Percentiles rank a stretch among this genome's conserved stretches.
These are phyloP conservation scores for Gentiana dahurica DNA, from an alignment of 257 asterid species.

Conservation along the genomic window DNA sequence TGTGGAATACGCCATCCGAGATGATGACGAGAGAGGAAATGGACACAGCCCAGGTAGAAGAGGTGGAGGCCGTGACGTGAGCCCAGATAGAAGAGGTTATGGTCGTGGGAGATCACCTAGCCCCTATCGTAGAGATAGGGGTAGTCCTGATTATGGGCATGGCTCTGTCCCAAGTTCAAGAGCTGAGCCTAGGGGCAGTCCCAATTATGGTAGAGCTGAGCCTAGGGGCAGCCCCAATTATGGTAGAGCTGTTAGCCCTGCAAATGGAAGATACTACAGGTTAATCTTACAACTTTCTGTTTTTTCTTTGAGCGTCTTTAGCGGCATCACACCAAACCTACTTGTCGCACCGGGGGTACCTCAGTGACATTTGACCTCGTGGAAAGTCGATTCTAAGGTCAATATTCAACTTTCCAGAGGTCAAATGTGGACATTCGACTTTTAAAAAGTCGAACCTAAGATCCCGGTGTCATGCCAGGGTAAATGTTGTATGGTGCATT, in stretches of 20 bases:
- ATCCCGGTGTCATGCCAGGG: conserved; percentile 20
- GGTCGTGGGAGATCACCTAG: conserved; percentile 49
- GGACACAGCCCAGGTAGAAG: conserved; percentile 53
- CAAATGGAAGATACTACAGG: conserved; percentile 30
- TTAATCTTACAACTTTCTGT: conserved; percentile 2
- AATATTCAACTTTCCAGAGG: too few species aligned
- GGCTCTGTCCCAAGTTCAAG: conserved; percentile 39
- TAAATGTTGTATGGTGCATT: too few species aligned
- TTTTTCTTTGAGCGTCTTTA: too few species aligned
- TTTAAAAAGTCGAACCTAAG: too few species aligned
- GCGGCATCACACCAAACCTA: conserved; percentile 28
- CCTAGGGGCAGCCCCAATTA: conserved; percentile 54
- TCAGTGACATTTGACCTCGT: conserved; percentile 20
- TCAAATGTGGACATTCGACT: too few species aligned
- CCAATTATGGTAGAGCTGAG: conserved; percentile 37
- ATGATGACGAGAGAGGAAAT: conserved; percentile 55
- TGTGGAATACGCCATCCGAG: conserved; percentile 65
- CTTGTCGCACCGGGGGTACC: conserved; percentile 25
- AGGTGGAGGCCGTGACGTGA: conserved; percentile 30
- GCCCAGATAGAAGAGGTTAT: conserved; percentile 50
- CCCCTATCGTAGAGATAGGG: conserved; percentile 57
- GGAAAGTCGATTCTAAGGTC: too few species aligned
- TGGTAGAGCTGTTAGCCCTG: conserved; percentile 33
- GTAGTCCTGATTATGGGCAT: conserved; percentile 66
- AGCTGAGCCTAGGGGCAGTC: conserved; percentile 49